Percentiles rank a stretch among this genome's conserved stretches.
phyloP scores from a whole-genome alignment of 495 filamentous ascomycete genomes.

The Aspergillus cavernicola region DNA sequence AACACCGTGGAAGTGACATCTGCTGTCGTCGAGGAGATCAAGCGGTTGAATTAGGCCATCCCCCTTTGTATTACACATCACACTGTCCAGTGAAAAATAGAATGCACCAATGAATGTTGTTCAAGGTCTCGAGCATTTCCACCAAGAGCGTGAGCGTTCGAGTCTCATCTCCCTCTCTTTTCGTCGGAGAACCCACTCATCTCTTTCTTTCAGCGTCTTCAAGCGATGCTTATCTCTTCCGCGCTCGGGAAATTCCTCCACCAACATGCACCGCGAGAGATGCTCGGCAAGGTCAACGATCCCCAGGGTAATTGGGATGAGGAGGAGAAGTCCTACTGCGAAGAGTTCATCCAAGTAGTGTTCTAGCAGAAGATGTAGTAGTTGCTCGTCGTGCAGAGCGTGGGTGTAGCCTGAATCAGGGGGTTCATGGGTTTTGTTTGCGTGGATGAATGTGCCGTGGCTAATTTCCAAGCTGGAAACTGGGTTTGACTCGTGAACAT shows the following conservation, averaged over 20 bases:
- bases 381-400: neutral
- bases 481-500: neutral
- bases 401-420: neutral
- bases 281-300: slow-evolving; percentile 3
- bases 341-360: neutral
- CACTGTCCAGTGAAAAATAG: neutral
- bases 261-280: neutral
- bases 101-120: neutral
- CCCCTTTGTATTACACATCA: neutral
- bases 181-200: neutral
- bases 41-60: slow-evolving; percentile 21
- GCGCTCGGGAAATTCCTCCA: slow-evolving; percentile 8
- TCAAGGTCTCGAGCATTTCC: neutral
- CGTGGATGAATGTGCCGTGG: neutral
- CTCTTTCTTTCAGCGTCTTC: slow-evolving; percentile 1
- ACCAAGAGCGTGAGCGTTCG: neutral
- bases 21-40: slow-evolving; percentile 58
- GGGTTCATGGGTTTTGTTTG: neutral
- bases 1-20: slow-evolving; percentile 57
- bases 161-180: neutral
- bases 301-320: slow-evolving; percentile 2
- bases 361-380: neutral
- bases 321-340: neutral
- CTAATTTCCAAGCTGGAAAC: neutral
- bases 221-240: slow-evolving; percentile 5